phyloP scores from a whole-genome alignment of 768 basidiomycete genomes.

The Nevesoporus exiguus region DNA sequence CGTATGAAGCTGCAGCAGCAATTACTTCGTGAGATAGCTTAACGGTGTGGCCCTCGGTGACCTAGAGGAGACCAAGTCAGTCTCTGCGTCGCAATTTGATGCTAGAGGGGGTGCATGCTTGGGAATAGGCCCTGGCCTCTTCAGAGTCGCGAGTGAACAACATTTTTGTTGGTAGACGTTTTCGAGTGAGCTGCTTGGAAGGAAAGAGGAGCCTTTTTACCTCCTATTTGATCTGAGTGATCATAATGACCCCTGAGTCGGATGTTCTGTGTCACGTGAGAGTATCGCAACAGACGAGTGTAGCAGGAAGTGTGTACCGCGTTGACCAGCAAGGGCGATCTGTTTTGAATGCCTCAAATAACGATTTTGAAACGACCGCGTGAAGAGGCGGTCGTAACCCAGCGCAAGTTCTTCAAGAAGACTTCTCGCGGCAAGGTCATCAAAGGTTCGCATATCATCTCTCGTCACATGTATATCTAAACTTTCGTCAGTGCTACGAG shows the following conservation, averaged over 20 bases:
- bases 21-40: slow-evolving; percentile 27
- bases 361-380: slow-evolving; percentile 69
- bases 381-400: slow-evolving; percentile 70
- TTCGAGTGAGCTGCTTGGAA: neutral
- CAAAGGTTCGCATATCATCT: slow-evolving; percentile 57
- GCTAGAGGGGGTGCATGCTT: slow-evolving; percentile 1
- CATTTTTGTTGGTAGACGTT: slow-evolving; percentile 13
- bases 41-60: slow-evolving; percentile 16
- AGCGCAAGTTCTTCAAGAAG: slow-evolving; percentile 95
- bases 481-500: slow-evolving; percentile 66
- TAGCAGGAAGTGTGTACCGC: neutral
- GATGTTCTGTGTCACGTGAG: slow-evolving; percentile 4
- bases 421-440: slow-evolving; percentile 91
- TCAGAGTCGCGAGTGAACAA: slow-evolving; percentile 21
- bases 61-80: slow-evolving; percentile 10
- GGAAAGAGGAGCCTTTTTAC: neutral
- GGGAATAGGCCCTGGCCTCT: slow-evolving; percentile 23
- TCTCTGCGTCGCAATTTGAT: neutral
- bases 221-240: slow-evolving; percentile 1
- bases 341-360: slow-evolving; percentile 51
- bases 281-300: neutral
- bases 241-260: neutral
- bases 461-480: neutral
- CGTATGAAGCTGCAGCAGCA: slow-evolving; percentile 29
- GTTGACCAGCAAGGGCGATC: too few species aligned